Percentiles rank a stretch among this genome's conserved stretches.
Evolutionary conservation across 495 filamentous ascomycete genomes (phyloP).

Genomic region (Delitschia confertaspora): DNA sequence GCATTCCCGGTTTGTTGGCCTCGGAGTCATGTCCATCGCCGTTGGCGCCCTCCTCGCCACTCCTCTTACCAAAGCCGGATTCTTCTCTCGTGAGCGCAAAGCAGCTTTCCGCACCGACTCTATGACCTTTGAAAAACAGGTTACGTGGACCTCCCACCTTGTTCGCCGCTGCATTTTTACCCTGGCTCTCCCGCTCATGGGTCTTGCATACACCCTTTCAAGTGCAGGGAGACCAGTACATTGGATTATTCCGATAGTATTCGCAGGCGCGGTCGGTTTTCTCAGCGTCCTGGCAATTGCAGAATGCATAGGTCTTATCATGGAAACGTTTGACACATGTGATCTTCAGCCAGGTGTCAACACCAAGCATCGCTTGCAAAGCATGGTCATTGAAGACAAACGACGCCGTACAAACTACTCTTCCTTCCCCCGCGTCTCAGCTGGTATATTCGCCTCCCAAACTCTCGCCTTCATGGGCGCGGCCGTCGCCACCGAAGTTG

Average conservation of each 20-base stretch:
- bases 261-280: conserved; percentile 59
- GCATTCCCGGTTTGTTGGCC: conserved; percentile 52
- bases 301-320: conserved; percentile 66
- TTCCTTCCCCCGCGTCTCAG: conserved; percentile 57
- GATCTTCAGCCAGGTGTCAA: conserved; percentile 60
- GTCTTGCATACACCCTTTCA: conserved; percentile 54
- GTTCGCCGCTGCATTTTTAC: conserved; percentile 58
- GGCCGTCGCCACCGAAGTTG: conserved; percentile 53
- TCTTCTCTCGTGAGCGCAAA: conserved; percentile 54
- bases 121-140: conserved; percentile 49
- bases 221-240: conserved; percentile 50
- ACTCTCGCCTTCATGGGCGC: conserved; percentile 55
- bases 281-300: conserved; percentile 63
- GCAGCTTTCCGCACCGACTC: conserved; percentile 47
- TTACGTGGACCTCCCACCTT: conserved; percentile 60
- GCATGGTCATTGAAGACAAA: conserved; percentile 40
- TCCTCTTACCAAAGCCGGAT: conserved; percentile 59
- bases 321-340: conserved; percentile 72
- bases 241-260: conserved; percentile 53
- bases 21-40: conserved; percentile 52
- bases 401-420: conserved; percentile 57
- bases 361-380: conserved; percentile 41
- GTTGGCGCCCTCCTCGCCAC: conserved; percentile 58
- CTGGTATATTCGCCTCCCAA: conserved; percentile 64
- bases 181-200: conserved; percentile 54